phyloP scores from a whole-genome alignment of 2,329 filamentous ascomycete species.

The Cladosporium sp. region DNA sequence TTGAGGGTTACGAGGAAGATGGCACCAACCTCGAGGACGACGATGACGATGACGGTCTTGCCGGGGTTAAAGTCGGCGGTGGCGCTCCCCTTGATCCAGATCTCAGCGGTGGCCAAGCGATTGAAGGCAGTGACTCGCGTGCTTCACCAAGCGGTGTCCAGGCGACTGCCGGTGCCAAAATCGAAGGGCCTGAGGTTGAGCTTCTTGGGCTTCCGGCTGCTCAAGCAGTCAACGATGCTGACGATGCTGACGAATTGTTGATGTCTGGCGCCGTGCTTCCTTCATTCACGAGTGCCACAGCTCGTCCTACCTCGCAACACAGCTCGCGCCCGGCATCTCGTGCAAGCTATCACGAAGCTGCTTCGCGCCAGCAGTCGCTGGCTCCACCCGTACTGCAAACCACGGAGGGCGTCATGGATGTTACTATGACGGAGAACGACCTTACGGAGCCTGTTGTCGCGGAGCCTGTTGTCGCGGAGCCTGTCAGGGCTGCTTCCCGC shows the following conservation, averaged over 20 bases:
- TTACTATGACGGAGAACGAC: neutral
- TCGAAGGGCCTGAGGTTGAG: neutral
- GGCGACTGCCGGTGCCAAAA: neutral
- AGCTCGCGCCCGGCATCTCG: constrained; percentile 1
- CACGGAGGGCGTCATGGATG: neutral
- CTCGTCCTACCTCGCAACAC: neutral
- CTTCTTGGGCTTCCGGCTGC: neutral
- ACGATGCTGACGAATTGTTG: neutral
- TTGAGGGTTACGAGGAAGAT: constrained; percentile 30
- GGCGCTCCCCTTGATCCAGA: neutral
- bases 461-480: neutral
- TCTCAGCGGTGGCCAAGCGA: constrained; percentile 14
- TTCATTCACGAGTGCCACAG: neutral
- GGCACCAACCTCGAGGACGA: neutral
- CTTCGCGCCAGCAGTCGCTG: constrained; percentile 3
- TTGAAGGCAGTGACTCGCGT: neutral
- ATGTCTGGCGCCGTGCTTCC: neutral
- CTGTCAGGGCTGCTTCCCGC: neutral
- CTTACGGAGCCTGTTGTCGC: neutral
- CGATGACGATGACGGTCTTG: constrained; percentile 1
- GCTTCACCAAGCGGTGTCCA: neutral
- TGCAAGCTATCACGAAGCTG: neutral
- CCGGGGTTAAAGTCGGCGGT: neutral
- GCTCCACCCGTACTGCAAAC: neutral
- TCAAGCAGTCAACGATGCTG: neutral